A percentile compares a stretch with the other conserved stretches of the same genome.
phyloP scores from a whole-genome alignment of 192 early-diverging fungal species.

The Jimgerdemannia flammicorona region DNA sequence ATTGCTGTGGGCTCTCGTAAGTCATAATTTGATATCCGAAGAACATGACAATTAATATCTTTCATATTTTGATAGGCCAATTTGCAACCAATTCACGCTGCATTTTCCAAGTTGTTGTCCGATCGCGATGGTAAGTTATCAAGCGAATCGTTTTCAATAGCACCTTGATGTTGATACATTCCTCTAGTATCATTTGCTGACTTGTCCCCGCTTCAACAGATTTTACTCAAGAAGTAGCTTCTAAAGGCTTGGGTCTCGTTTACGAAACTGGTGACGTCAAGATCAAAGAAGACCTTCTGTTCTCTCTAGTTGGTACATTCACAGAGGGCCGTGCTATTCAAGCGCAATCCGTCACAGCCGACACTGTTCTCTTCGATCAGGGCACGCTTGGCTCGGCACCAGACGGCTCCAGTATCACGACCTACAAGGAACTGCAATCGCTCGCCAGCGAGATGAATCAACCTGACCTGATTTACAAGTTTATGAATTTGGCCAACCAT shows the following conservation, averaged over 20 bases:
- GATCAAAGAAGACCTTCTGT: slow-evolving; percentile 64
- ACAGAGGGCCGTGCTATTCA: slow-evolving; percentile 61
- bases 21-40: neutral
- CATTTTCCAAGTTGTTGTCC: slow-evolving; percentile 69
- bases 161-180: neutral
- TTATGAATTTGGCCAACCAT: slow-evolving; percentile 91
- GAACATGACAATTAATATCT: neutral
- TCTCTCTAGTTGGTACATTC: slow-evolving; percentile 72
- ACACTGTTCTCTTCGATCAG: slow-evolving; percentile 71
- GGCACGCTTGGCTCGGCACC: slow-evolving; percentile 69
- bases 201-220: slow-evolving; percentile 32
- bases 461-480: slow-evolving; percentile 89
- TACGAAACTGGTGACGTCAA: slow-evolving; percentile 76
- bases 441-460: slow-evolving; percentile 94
- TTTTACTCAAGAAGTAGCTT: slow-evolving; percentile 82
- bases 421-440: slow-evolving; percentile 77
- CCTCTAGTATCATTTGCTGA: neutral
- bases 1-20: neutral
- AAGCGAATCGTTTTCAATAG: no score
- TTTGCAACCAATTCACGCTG: slow-evolving; percentile 65
- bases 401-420: slow-evolving; percentile 65
- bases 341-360: slow-evolving; percentile 55
- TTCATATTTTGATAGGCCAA: slow-evolving; percentile 26
- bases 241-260: slow-evolving; percentile 80
- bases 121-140: slow-evolving; percentile 71